Evolutionary conservation across 2,329 filamentous ascomycete genomes (phyloP), one percentile per base, ranked within the genome.

Genomic region (Colletotrichum acutatum): DNA sequence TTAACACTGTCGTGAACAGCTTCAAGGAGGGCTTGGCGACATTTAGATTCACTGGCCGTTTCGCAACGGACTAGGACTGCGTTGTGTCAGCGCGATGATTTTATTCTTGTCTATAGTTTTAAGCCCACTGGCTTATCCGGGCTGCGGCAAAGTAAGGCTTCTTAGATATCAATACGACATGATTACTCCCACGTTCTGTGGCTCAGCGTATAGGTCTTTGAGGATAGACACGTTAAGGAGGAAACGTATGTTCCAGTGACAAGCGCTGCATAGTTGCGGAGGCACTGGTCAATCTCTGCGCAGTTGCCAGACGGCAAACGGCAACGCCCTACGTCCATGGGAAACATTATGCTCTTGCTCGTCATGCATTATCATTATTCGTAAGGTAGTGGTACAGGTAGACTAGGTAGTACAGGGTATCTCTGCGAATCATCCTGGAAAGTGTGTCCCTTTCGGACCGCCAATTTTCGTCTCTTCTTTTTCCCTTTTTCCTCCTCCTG

Each of bases 21-120:
- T 77, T 93, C n/a, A 85, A 88, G 80, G 85, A 88, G 2, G 92
- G 91, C 0, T 82, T 94, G 76, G 85, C 84, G 70, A 88, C 83
- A 3, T 94, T 92, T 75, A 92, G 90, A 83, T 94, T 93, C 77
- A 83, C 91, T 42, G 87, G 90, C 74, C 86, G 92, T 3, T 94
- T 92, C 77, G 84, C 90, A 1, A 60, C 90, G 74, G 92, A 93
- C 53, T 69, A 62, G 63, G 57, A 16, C 7, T 71, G 71, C 62
- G 22, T 30, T 24, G 28, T 34, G 28, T 57, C 32, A 46, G 30
- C 26, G 49, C 16, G 16, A 26, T 22, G 1, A 2, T 37, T 53
- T 72, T 70, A 37, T 69, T 69, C 66, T 16, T 65, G 70, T 60
- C 5, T 26, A 70, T 72, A 69, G 46, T 62, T 62, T 62, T 46